Base-by-base conservation (phyloP, 1,284 basidiomycete genomes). In the Inonotus hispidus region DNA sequence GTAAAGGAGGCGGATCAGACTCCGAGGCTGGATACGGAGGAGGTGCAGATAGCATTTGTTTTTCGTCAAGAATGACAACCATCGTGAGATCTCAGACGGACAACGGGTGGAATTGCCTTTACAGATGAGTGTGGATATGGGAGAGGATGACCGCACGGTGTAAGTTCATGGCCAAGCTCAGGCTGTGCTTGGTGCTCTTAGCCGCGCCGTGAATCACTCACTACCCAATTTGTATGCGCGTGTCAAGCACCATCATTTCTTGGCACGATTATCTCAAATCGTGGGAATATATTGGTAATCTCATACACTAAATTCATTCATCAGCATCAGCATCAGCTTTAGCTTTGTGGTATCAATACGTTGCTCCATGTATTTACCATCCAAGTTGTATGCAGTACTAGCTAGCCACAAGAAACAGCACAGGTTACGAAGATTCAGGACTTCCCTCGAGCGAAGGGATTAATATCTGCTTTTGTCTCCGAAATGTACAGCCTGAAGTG, bases 21-120 rank as follows among this genome's bases (percentile, higher is more conserved):
- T 39, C 61, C 35, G 66, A 56, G 7, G 68, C 60, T 54, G 63
- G 61, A 59, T 81, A 77, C 14, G 75, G 71, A 7, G 79, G 80
- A 2, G 81, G 81, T 38, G 78, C 76, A 14, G 71, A 73, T 59
- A 71, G 29, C 65, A 71, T 68, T 19, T 69, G 70, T 71, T 83
- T 83, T 65, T 82, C 81, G 73, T 83, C 81, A 39, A 82, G 66
- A 66, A 83, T 73, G 62, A 82, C 76, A 77, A 81, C 58, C 57
- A 59, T 63, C 21, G 32, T 14, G 50, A 43, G n/a, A n/a, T n/a
- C n/a, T 16, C 32, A 32, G 8, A 21, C n/a, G 16, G 14, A 57
- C n/a, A 46, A n/a, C 43, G 23, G 4, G 11, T 21, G 21, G 23
- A 11, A 7, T n/a, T 27, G 25, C 21, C 25, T 49, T 23, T 25